Conservation (phyloP, 371 early-diverging fungal genomes). For the Choanephora cucurbitarum region DNA sequence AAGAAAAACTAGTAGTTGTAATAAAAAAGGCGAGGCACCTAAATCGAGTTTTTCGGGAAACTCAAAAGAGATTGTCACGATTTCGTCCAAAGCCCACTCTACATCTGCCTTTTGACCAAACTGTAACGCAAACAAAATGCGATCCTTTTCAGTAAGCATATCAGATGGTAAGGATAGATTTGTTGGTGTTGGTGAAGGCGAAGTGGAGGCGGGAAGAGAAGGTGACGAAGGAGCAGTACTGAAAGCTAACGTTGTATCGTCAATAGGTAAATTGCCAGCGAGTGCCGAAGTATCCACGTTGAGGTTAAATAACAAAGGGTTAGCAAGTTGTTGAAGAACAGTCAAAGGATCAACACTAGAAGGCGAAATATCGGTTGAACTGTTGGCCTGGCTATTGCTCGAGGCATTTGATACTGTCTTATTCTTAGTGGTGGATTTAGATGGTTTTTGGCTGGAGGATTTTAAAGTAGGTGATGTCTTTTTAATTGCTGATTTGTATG, state of each 20-base stretch:
- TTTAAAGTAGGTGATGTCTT: slow-evolving; percentile 7
- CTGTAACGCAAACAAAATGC: slow-evolving; percentile 70
- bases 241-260: not conserved
- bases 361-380: not conserved
- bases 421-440: not conserved
- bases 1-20: slow-evolving; percentile 49
- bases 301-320: slow-evolving; percentile 10
- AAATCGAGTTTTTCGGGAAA: slow-evolving; percentile 56
- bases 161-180: not conserved
- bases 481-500: slow-evolving; percentile 13
- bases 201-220: not conserved
- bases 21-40: slow-evolving; percentile 61
- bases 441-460: not conserved
- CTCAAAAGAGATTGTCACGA: slow-evolving; percentile 65
- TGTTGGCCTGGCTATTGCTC: not conserved
- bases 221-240: not conserved
- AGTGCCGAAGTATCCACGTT: not conserved
- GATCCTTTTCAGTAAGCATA: slow-evolving; percentile 51
- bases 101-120: slow-evolving; percentile 69
- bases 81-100: slow-evolving; percentile 81
- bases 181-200: not conserved
- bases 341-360: not conserved
- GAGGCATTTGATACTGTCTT: not conserved
- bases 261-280: not conserved
- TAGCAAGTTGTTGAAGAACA: slow-evolving; percentile 2